Evolutionary conservation across 2,329 filamentous ascomycete species (phyloP), one percentile per base, ranked within the genome.

Genomic region (Pestalotiopsis sp.): DNA sequence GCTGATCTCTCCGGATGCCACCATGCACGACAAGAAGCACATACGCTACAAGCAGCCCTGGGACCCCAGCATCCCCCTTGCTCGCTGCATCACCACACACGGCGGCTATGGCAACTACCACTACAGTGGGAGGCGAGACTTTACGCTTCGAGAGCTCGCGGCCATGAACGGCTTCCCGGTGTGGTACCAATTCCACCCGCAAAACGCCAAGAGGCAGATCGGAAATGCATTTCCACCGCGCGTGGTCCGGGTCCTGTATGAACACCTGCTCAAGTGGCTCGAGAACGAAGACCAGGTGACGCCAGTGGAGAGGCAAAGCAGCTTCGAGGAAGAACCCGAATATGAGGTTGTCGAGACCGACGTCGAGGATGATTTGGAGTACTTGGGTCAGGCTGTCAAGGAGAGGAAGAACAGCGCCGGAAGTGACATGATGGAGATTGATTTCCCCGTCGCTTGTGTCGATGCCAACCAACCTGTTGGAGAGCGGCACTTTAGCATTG

Each of bases 181-280:
- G 0, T 75, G 81, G 2, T 91, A 93, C 75, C 76, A 77, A 0
- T 95, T 95, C 74, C 70, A 80, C 0, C 80, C 79, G 0, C 81
- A 77, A 0, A 76, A 78, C 14, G 80, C 88, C 17, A 86, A 86
- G 72, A 86, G 83, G 71, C 92, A 94, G 76, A 92, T 95, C 71
- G 93, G 93, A 0, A 95, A 96, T 74, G 93, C 93, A 0, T 93
- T 95, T 17, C 92, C 93, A 0, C 88, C 92, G 0, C 81, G 81
- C 36, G 85, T 86, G 0, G 88, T 88, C 2, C 79, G 79, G 31
- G 78, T 84, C 0, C 73, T 89, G 0, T 88, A 85, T 70, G 74
- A 76, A n/a, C 84, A 87, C 63, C 73, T 89, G 9, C 77, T 82
- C 20, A 70, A 76, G 7, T 86, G 82, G 79, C 74, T 89, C 1